phyloP scores from a whole-genome alignment of 2,329 filamentous ascomycete genomes.

The Thelonectria olida region DNA sequence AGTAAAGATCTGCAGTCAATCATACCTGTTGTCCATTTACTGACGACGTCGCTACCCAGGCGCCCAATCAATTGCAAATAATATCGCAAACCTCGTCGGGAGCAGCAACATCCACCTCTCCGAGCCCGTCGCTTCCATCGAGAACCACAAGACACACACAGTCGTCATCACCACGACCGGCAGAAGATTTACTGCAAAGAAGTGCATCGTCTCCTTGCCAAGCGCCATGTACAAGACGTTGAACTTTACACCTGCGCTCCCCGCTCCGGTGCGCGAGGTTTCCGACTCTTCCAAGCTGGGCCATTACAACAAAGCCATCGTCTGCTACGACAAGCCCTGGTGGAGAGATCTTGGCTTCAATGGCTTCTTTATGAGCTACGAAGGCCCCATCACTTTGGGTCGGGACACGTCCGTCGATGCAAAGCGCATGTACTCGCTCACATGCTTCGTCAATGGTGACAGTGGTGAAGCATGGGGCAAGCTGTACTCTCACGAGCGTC shows the following conservation, averaged over 20 bases:
- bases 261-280: constrained; percentile 46
- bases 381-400: constrained; percentile 50
- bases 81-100: constrained; percentile 41
- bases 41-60: constrained; percentile 28
- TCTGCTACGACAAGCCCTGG: constrained; percentile 45
- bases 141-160: constrained; percentile 26
- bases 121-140: constrained; percentile 36
- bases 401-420: constrained; percentile 52
- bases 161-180: constrained; percentile 33
- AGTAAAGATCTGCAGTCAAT: background rate
- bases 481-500: constrained; percentile 38
- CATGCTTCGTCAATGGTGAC: constrained; percentile 53
- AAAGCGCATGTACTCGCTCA: constrained; percentile 44
- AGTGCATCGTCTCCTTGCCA: constrained; percentile 59
- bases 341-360: constrained; percentile 47
- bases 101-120: constrained; percentile 26
- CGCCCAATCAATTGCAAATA: constrained; percentile 37
- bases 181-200: constrained; percentile 44
- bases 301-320: constrained; percentile 55
- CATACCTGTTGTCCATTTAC: background rate
- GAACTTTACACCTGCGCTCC: constrained; percentile 55
- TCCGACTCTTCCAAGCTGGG: constrained; percentile 49
- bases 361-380: constrained; percentile 51
- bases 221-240: constrained; percentile 57
- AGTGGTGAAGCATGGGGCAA: constrained; percentile 48